A percentile compares a stretch with the other conserved stretches of the same genome.
Conservation (phyloP, 2,329 filamentous ascomycete species). For the Pseudogymnoascus sp. region DNA sequence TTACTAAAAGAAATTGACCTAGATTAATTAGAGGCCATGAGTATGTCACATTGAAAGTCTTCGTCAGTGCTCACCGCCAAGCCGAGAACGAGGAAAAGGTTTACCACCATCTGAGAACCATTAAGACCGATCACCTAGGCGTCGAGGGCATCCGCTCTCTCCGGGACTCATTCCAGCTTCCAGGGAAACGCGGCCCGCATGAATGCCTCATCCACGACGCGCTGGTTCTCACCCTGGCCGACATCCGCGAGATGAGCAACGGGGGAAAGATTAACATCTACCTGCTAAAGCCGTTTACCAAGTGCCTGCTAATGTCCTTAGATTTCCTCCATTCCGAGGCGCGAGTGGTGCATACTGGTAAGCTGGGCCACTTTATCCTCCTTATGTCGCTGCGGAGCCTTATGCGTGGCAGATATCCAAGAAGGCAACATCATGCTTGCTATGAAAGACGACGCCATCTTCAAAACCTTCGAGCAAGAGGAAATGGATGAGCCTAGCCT, state of each 20-base stretch:
- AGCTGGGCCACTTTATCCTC: too few species aligned
- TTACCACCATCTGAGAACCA: slow-evolving; percentile 25
- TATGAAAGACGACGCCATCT: slow-evolving; percentile 25
- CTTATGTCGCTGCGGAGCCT: not conserved
- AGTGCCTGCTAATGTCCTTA: slow-evolving; percentile 17
- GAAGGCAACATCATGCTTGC: slow-evolving; percentile 28
- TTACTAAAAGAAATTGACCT: not conserved
- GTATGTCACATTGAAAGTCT: slow-evolving; percentile 12
- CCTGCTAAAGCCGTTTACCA: slow-evolving; percentile 16
- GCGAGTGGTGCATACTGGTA: slow-evolving; percentile 23
- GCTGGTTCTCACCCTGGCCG: slow-evolving; percentile 15
- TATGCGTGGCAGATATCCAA: slow-evolving; percentile 24
- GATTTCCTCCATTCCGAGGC: slow-evolving; percentile 23
- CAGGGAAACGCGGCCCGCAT: slow-evolving; percentile 16
- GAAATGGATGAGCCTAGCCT: slow-evolving; percentile 19
- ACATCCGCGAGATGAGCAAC: slow-evolving; percentile 13
- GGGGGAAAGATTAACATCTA: slow-evolving; percentile 12
- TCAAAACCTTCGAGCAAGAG: slow-evolving; percentile 23
- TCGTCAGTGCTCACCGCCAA: slow-evolving; percentile 8
- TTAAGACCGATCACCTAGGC: slow-evolving; percentile 26
- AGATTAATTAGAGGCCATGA: slow-evolving; percentile 6
- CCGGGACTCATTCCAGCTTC: slow-evolving; percentile 30
- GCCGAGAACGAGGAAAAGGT: slow-evolving; percentile 22
- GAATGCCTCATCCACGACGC: slow-evolving; percentile 20
- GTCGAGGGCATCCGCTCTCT: slow-evolving; percentile 25